These are phyloP conservation scores for Trichosporon faecale DNA, from an alignment of 1,284 basidiomycete species.

Conservation along the genomic window DNA sequence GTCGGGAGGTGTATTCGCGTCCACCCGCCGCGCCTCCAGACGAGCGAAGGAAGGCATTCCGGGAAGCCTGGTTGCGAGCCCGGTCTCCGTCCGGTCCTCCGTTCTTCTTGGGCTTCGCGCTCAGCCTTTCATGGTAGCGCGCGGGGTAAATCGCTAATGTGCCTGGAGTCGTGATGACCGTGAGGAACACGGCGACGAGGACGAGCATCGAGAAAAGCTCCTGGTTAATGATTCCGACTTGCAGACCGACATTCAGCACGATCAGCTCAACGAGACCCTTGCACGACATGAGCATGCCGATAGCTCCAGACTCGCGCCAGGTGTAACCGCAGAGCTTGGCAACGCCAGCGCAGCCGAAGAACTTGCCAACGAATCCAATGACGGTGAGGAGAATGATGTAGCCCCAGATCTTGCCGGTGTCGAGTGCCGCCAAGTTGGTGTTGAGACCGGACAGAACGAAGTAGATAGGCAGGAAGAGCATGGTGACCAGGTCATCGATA, in stretches of 20 bases:
- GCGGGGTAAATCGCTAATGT: constrained; percentile 75
- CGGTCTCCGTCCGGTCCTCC: not conserved
- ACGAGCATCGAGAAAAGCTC: constrained; percentile 79
- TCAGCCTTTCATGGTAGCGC: constrained; percentile 51
- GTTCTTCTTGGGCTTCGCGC: constrained; percentile 24
- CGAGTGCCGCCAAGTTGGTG: constrained; percentile 75
- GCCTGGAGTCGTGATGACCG: constrained; percentile 83
- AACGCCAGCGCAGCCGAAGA: constrained; percentile 62
- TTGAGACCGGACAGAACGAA: constrained; percentile 76
- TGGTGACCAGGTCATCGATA: constrained; percentile 67
- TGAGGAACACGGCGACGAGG: constrained; percentile 77
- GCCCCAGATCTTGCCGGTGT: constrained; percentile 76
- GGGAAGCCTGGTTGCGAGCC: constrained; percentile 36
- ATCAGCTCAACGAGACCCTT: constrained; percentile 86
- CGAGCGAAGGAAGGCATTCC: constrained; percentile 14
- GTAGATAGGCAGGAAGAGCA: constrained; percentile 78
- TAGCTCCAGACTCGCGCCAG: constrained; percentile 74
- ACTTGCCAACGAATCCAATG: constrained; percentile 79
- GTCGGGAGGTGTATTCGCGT: constrained; percentile 47
- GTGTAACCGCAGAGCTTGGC: constrained; percentile 68
- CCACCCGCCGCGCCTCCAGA: constrained; percentile 35
- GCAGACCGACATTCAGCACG: constrained; percentile 84
- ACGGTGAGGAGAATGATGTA: constrained; percentile 75
- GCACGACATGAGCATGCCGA: constrained; percentile 88
- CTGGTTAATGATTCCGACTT: constrained; percentile 71